Evolutionary conservation across 306 rosid genomes (phyloP).

Genomic region (Sicyos edulis): DNA sequence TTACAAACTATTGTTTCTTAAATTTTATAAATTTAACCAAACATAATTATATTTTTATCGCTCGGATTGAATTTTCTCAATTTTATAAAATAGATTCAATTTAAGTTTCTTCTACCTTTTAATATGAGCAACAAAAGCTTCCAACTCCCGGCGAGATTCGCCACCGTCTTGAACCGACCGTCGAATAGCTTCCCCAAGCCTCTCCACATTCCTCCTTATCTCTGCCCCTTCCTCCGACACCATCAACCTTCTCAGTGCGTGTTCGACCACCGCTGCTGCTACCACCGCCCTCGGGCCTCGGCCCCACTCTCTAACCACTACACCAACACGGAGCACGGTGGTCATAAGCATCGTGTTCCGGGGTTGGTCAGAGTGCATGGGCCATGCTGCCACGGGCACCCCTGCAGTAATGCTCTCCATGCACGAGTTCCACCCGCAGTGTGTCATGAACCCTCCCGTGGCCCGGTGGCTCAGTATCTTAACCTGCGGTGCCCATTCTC

Average conservation of each 20-base stretch:
- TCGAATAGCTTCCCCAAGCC: conserved; percentile 30
- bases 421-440: conserved; percentile 83
- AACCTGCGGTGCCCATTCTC: conserved; percentile 68
- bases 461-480: conserved; percentile 50
- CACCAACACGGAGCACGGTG: conserved; percentile 37
- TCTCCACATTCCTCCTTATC: conserved; percentile 41
- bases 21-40: too few relatives aligned
- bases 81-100: neutral
- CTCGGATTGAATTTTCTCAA: too few relatives aligned
- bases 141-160: conserved; percentile 46
- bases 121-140: conserved; percentile 62
- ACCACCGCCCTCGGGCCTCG: conserved; percentile 27
- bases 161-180: conserved; percentile 41
- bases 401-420: conserved; percentile 67
- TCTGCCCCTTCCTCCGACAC: conserved; percentile 42
- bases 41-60: too few relatives aligned
- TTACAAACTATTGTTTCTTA: too few relatives aligned
- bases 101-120: conserved; percentile 26
- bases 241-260: conserved; percentile 45
- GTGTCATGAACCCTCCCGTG: conserved; percentile 62
- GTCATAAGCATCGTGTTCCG: conserved; percentile 58
- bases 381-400: conserved; percentile 75
- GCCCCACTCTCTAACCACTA: conserved; percentile 44
- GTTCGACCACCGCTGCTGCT: conserved; percentile 26
- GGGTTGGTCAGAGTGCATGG: conserved; percentile 77